These are phyloP conservation scores for Penicillium bialowiezense DNA, from an alignment of 495 filamentous ascomycete species.

Conservation along the genomic window DNA sequence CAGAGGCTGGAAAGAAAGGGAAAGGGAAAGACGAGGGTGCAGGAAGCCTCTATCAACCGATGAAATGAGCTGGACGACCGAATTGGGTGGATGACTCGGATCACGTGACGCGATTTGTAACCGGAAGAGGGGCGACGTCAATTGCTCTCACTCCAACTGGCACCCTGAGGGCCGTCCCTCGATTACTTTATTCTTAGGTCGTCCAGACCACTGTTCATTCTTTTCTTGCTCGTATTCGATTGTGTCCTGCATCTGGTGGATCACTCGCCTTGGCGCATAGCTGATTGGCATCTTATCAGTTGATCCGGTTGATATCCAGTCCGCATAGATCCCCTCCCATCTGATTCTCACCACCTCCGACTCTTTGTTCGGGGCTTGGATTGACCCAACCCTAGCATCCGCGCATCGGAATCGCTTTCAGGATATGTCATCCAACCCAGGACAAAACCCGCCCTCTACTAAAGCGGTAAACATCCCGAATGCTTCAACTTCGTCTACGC, in stretches of 20 bases:
- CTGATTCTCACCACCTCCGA: neutral
- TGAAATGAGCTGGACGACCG: constrained; percentile 10
- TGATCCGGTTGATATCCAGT: constrained; percentile 1
- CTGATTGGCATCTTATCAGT: constrained; percentile 12
- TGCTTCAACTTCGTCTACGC: constrained; percentile 34
- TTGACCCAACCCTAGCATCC: neutral
- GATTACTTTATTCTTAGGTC: constrained; percentile 2
- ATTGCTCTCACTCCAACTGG: constrained; percentile 10
- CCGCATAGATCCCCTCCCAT: constrained; percentile 1
- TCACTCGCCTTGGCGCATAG: neutral
- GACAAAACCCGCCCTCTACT: constrained; percentile 36
- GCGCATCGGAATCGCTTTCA: neutral
- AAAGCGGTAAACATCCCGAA: constrained; percentile 45
- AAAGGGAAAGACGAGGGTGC: neutral
- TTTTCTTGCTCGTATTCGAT: neutral
- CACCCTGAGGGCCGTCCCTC: constrained; percentile 10
- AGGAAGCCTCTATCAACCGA: constrained; percentile 3
- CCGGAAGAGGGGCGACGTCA: constrained; percentile 7
- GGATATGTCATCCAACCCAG: constrained; percentile 52
- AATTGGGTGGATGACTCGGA: constrained; percentile 3
- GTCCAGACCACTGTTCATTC: neutral
- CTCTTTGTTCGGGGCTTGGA: neutral
- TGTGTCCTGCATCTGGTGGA: neutral
- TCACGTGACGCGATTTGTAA: constrained; percentile 11
- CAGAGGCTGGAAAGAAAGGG: neutral